phyloP scores from a whole-genome alignment of 371 early-diverging fungal species.

The Mortierella sp. region DNA sequence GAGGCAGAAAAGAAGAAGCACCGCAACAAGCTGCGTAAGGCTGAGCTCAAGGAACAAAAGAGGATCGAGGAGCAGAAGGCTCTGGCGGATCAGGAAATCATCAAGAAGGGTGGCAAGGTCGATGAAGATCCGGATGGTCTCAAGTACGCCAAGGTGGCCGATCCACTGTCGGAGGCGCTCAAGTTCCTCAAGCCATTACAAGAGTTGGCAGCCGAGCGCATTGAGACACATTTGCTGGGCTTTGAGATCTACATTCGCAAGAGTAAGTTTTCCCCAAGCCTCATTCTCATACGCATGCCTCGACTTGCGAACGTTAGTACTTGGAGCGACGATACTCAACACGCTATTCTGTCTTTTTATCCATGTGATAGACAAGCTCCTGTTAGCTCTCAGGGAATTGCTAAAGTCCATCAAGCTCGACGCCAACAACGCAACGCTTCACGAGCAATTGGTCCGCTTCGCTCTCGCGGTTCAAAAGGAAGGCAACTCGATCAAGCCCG shows the following conservation, averaged over 20 bases:
- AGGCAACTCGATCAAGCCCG: constrained; percentile 15
- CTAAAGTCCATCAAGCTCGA: constrained; percentile 66
- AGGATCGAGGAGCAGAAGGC: constrained; percentile 54
- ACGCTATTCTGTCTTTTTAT: background rate
- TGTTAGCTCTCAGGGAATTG: constrained; percentile 78
- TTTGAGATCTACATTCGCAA: constrained; percentile 84
- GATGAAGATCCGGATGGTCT: constrained; percentile 55
- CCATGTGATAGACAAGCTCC: constrained; percentile 64
- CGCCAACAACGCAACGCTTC: constrained; percentile 59
- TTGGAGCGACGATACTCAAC: no score
- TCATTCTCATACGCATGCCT: no score
- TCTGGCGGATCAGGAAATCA: constrained; percentile 47
- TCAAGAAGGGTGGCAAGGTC: constrained; percentile 51
- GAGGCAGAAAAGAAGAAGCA: constrained; percentile 71
- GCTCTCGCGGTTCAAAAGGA: constrained; percentile 58
- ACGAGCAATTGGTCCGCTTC: constrained; percentile 65
- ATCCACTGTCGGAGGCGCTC: constrained; percentile 80
- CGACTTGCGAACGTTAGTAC: no score
- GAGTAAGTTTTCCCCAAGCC: constrained; percentile 51
- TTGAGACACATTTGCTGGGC: constrained; percentile 75
- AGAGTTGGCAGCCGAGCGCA: constrained; percentile 61
- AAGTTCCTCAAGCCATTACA: constrained; percentile 81
- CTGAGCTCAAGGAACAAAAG: constrained; percentile 49
- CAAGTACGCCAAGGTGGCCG: constrained; percentile 58
- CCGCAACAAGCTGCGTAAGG: constrained; percentile 56